Conservation (phyloP, 2,329 filamentous ascomycete species). For the Ophiosphaerella korrae region DNA sequence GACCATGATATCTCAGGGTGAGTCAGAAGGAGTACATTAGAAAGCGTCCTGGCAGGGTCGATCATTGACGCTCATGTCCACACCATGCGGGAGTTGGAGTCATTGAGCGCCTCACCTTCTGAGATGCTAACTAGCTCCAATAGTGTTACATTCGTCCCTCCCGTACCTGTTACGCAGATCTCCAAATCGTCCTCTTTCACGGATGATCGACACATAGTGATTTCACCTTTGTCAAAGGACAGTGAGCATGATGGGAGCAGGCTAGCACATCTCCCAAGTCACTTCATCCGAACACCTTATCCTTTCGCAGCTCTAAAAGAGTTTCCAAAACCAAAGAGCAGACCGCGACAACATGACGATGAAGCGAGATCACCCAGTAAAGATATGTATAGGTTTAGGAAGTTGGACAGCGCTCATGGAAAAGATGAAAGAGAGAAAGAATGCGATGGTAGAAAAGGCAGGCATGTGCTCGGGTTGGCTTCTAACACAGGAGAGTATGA, state of each 20-base stretch:
- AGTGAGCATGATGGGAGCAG: slow-evolving; percentile 19
- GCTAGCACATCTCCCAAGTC: slow-evolving; percentile 22
- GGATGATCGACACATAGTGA: slow-evolving; percentile 20
- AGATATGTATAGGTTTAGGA: slow-evolving; percentile 2
- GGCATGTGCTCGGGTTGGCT: slow-evolving; percentile 27
- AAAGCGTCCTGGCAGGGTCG: slow-evolving; percentile 32
- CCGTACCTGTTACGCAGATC: slow-evolving; percentile 4
- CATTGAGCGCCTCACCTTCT: slow-evolving; percentile 17
- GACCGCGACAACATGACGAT: slow-evolving; percentile 17
- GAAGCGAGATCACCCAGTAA: slow-evolving; percentile 6
- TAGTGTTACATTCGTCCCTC: slow-evolving; percentile 12
- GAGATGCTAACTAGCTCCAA: slow-evolving; percentile 10
- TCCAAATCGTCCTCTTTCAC: slow-evolving; percentile 22
- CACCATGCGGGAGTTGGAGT: slow-evolving; percentile 36
- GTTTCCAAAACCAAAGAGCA: slow-evolving; percentile 28
- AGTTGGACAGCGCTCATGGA: slow-evolving; percentile 10
- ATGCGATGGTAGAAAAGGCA: slow-evolving; percentile 24
- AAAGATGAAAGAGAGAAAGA: slow-evolving; percentile 6
- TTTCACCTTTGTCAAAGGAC: slow-evolving; percentile 16
- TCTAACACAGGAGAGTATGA: slow-evolving; percentile 17
- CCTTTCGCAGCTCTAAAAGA: slow-evolving; percentile 32
- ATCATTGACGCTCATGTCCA: slow-evolving; percentile 37
- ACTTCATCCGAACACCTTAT: slow-evolving; percentile 37
- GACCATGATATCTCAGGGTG: slow-evolving; percentile 6
- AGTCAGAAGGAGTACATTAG: slow-evolving; percentile 29